phyloP scores from a whole-genome alignment of 2,329 filamentous ascomycete species.

The Venturia aucupariae region DNA sequence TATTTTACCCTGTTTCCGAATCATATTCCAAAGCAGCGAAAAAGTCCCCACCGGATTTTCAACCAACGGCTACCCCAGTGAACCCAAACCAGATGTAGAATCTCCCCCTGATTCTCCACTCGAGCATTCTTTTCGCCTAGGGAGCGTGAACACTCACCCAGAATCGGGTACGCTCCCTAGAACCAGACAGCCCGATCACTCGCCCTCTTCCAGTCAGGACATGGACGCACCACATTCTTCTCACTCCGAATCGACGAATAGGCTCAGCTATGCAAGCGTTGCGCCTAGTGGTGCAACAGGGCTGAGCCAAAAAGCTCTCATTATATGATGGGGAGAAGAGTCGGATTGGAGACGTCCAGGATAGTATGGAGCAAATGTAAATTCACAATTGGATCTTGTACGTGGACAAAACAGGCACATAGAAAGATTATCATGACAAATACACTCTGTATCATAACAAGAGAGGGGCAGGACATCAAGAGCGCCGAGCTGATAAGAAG shows the following conservation, averaged over 20 bases:
- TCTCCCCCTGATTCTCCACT: not conserved
- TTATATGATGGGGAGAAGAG: not conserved
- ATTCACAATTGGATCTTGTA: not conserved
- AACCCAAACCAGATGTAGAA: not conserved
- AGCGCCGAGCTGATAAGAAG: not conserved
- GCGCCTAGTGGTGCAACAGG: slow-evolving; percentile 1
- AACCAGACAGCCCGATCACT: not conserved
- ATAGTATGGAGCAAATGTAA: not conserved
- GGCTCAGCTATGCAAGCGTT: slow-evolving; percentile 4
- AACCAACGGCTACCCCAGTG: not conserved
- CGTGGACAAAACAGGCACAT: not conserved
- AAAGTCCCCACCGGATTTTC: not conserved
- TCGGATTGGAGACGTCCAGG: not conserved
- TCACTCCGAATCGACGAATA: not conserved
- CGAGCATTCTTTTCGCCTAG: not conserved
- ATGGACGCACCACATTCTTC: not conserved
- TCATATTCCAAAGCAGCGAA: slow-evolving; percentile 13
- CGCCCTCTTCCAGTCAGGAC: not conserved
- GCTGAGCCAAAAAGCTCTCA: not conserved
- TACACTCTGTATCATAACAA: not conserved
- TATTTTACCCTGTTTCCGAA: slow-evolving; percentile 13
- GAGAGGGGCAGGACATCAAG: not conserved
- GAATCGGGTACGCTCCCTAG: not conserved
- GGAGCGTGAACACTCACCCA: not conserved
- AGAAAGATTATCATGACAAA: not conserved